These are phyloP conservation scores for Yarrowia alimentaria DNA, from an alignment of 805 yeast genomes.

Conservation along the genomic window DNA sequence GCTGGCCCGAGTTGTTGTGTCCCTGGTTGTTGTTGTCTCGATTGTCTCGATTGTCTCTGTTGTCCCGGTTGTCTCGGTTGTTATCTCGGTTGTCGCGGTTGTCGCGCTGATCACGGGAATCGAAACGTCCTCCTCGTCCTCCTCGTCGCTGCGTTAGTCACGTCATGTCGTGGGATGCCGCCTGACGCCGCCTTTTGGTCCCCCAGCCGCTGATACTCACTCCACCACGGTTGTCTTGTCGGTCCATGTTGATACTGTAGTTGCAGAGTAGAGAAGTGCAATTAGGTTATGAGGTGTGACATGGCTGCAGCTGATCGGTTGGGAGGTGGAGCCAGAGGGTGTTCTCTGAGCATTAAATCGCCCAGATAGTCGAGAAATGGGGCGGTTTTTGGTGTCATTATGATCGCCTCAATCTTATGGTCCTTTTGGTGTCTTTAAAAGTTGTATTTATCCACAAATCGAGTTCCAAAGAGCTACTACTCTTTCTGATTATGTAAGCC, in stretches of 20 bases:
- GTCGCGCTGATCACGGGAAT: conserved; percentile 30
- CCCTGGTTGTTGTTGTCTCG: conserved; percentile 31
- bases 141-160: conserved; percentile 27
- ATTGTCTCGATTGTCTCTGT: conserved; percentile 26
- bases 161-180: neutral
- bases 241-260: conserved; percentile 25
- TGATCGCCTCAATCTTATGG: no score
- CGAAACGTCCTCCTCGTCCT: conserved; percentile 30
- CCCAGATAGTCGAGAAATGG: no score
- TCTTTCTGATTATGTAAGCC: no score
- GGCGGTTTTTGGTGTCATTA: no score
- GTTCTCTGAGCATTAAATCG: no score
- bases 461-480: no score
- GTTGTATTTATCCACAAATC: no score
- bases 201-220: conserved; percentile 11
- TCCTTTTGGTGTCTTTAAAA: no score
- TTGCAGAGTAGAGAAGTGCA: conserved; percentile 11
- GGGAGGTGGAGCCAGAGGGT: no score
- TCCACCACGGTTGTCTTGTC: conserved; percentile 29
- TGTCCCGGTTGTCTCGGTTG: conserved; percentile 33
- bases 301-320: no score
- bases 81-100: conserved; percentile 29
- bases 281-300: conserved; percentile 11
- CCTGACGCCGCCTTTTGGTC: neutral
- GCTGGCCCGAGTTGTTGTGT: conserved; percentile 24